A percentile compares a stretch with the other conserved stretches of the same genome.
Evolutionary conservation across 2,329 filamentous ascomycete species (phyloP).

Genomic region (Beauveria bassiana): DNA sequence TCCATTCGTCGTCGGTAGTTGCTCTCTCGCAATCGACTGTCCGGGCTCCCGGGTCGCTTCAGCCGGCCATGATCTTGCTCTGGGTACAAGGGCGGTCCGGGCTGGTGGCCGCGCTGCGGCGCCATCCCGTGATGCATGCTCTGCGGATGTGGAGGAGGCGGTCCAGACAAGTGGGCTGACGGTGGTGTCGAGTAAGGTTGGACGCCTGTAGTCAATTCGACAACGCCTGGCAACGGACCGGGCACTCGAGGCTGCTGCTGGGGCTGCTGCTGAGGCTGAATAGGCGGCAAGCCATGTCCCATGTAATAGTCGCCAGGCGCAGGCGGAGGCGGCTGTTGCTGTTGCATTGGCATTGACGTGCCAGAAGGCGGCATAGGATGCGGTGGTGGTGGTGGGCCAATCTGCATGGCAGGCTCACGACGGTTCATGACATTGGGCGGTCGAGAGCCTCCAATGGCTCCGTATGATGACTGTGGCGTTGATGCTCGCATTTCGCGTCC

Average conservation of each 20-base stretch:
- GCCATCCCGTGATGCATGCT: not conserved
- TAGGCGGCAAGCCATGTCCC: constrained; percentile 43
- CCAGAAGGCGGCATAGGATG: constrained; percentile 5
- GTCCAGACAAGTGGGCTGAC: constrained; percentile 3
- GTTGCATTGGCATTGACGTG: constrained; percentile 16
- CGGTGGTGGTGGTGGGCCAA: constrained; percentile 7
- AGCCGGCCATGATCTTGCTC: constrained; percentile 2
- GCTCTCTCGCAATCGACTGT: constrained; percentile 36
- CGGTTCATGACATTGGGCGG: not conserved
- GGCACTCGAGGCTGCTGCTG: constrained; percentile 28
- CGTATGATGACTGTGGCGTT: constrained; percentile 34
- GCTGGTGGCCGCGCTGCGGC: not conserved
- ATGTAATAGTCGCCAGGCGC: constrained; percentile 26
- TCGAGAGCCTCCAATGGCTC: constrained; percentile 21
- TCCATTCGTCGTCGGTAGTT: constrained; percentile 33
- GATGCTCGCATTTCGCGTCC: constrained; percentile 35
- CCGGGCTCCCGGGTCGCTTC: constrained; percentile 47
- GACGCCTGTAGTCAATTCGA: constrained; percentile 56
- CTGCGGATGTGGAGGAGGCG: not conserved
- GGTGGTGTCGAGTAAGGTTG: constrained; percentile 51
- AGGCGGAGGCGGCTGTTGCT: constrained; percentile 21
- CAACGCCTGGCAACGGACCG: constrained; percentile 50
- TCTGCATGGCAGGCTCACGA: constrained; percentile 2
- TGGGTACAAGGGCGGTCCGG: not conserved
- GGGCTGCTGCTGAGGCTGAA: constrained; percentile 31